Conservation (phyloP, 768 basidiomycete genomes). For the Panellus pusillus region DNA sequence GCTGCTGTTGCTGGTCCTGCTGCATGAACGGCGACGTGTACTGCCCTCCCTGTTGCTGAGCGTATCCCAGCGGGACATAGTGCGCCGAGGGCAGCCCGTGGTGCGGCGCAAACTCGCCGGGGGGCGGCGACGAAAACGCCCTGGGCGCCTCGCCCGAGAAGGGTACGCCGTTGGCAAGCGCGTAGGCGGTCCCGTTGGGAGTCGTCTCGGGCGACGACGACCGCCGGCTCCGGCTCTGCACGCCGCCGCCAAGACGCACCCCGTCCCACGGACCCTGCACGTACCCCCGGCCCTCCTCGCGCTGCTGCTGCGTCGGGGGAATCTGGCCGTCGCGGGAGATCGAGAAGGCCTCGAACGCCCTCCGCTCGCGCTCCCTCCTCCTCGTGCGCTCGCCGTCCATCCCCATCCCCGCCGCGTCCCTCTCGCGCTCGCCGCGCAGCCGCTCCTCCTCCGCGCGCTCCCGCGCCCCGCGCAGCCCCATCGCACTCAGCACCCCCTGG, state of each 20-base stretch:
- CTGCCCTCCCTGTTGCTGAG: neutral
- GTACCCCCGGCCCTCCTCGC: neutral
- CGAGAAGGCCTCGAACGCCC: conserved; percentile 23
- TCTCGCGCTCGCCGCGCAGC: neutral
- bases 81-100: neutral
- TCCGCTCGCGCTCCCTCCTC: conserved; percentile 50
- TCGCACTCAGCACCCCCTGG: conserved; percentile 6
- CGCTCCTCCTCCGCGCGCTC: neutral
- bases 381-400: conserved; percentile 30
- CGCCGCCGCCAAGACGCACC: conserved; percentile 38
- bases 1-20: conserved; percentile 4
- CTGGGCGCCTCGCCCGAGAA: conserved; percentile 19
- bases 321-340: neutral
- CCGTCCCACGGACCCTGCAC: conserved; percentile 8
- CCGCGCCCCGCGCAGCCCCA: conserved; percentile 13
- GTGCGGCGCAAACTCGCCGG: conserved; percentile 4
- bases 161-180: neutral
- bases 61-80: too few species aligned
- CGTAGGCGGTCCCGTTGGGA: neutral
- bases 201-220: neutral
- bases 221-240: neutral
- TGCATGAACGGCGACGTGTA: conserved; percentile 6
- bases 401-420: neutral
- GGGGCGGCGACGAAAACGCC: conserved; percentile 22
- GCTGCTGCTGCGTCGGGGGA: neutral